phyloP scores from a whole-genome alignment of 2,329 filamentous ascomycete species.

The Clarireedia paspali region DNA sequence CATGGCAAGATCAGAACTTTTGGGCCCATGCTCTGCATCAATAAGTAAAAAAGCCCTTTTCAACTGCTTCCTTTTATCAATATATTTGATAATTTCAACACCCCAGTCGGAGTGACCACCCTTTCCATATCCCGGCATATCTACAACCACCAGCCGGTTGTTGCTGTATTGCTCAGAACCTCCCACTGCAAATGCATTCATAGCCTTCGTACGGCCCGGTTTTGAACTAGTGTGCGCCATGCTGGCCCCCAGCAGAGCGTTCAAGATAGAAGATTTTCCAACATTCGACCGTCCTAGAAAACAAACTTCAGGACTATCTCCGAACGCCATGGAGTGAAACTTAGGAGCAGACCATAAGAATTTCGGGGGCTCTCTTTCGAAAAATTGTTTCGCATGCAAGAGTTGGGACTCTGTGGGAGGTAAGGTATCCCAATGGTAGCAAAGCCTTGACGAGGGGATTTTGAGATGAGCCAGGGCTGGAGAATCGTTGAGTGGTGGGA shows the following conservation, averaged over 20 bases:
- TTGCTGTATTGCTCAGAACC: slow-evolving; percentile 25
- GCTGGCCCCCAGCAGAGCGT: slow-evolving; percentile 47
- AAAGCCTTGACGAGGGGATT: slow-evolving; percentile 20
- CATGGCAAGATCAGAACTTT: slow-evolving; percentile 49
- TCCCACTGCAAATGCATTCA: slow-evolving; percentile 60
- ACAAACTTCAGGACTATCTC: slow-evolving; percentile 32
- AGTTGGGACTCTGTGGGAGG: slow-evolving; percentile 38
- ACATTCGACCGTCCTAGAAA: slow-evolving; percentile 66
- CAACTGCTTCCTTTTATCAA: slow-evolving; percentile 51
- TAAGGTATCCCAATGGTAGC: slow-evolving; percentile 43
- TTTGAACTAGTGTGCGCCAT: slow-evolving; percentile 50
- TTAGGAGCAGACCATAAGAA: slow-evolving; percentile 52
- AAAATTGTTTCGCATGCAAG: slow-evolving; percentile 37
- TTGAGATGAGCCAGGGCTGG: neutral
- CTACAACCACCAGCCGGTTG: slow-evolving; percentile 48
- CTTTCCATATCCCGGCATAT: slow-evolving; percentile 66
- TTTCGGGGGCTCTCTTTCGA: slow-evolving; percentile 38
- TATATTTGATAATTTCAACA: slow-evolving; percentile 59
- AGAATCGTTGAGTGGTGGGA: no score
- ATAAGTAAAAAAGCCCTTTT: slow-evolving; percentile 55
- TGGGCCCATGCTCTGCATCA: slow-evolving; percentile 56
- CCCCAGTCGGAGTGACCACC: slow-evolving; percentile 57
- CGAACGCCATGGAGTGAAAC: slow-evolving; percentile 51
- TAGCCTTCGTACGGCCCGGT: slow-evolving; percentile 53
- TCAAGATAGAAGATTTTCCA: slow-evolving; percentile 60